Conservation (phyloP, 148 eudicot species). For the Euryodendron excelsum region DNA sequence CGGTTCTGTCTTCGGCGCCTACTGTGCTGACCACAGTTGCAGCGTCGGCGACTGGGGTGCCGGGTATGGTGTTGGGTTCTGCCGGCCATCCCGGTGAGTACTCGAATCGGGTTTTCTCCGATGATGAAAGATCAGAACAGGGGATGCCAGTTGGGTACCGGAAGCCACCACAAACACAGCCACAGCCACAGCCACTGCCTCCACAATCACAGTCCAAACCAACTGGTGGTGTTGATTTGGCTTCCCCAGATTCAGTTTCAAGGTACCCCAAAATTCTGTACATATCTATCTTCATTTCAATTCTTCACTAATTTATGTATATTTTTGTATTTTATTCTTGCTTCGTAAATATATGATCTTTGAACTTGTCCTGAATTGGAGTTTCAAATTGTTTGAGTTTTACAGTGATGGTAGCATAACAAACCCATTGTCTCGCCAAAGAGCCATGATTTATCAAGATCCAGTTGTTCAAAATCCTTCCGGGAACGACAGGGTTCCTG, state of each 20-base stretch:
- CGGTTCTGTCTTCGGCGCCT: conserved; percentile 11
- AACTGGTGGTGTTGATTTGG: conserved; percentile 43
- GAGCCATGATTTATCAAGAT: conserved; percentile 58
- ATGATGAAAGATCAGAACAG: conserved; percentile 26
- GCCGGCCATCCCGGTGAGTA: background rate
- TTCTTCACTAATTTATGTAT: background rate
- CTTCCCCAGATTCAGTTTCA: conserved; percentile 81
- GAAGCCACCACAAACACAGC: conserved; percentile 10
- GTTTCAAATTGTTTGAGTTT: conserved; percentile 14
- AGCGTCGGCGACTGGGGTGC: background rate
- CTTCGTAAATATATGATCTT: background rate
- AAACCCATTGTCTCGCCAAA: conserved; percentile 60
- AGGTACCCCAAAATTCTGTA: conserved; percentile 38
- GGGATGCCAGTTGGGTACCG: conserved; percentile 10
- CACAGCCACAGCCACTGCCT: conserved; percentile 10
- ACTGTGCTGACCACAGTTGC: background rate
- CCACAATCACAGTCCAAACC: conserved; percentile 17
- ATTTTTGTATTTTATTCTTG: background rate
- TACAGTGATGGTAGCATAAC: conserved; percentile 70
- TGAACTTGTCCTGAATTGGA: conserved; percentile 16
- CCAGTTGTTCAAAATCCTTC: conserved; percentile 45
- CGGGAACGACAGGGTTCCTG: conserved; percentile 32
- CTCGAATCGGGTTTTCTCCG: conserved; percentile 12
- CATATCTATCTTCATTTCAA: background rate
- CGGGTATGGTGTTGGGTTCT: background rate